Evolutionary conservation across 2,329 filamentous ascomycete genomes (phyloP).

Genomic region (Leptodontidium sp.): DNA sequence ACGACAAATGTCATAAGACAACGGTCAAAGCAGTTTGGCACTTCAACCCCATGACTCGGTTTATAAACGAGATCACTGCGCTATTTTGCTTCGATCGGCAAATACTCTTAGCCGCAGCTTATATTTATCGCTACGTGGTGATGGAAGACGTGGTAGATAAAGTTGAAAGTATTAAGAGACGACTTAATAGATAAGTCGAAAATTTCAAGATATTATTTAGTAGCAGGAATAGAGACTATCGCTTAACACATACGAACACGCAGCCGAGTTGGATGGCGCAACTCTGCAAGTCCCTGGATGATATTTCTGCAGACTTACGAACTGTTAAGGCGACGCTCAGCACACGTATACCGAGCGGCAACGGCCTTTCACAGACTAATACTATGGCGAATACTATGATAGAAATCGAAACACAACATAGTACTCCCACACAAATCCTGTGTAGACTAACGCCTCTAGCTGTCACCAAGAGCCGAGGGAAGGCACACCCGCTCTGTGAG

Average conservation of each 20-base stretch:
- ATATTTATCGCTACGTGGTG: slow-evolving; percentile 6
- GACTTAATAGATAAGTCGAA: no score
- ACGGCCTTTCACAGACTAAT: not conserved
- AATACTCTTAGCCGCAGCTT: slow-evolving; percentile 5
- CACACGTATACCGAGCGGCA: slow-evolving; percentile 5
- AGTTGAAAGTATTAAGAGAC: no score
- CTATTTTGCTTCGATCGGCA: slow-evolving; percentile 3
- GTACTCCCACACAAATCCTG: slow-evolving; percentile 7
- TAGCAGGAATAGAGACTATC: slow-evolving; percentile 6
- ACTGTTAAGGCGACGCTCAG: slow-evolving; percentile 21
- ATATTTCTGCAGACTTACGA: slow-evolving; percentile 23
- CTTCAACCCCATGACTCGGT: no score
- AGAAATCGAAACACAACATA: slow-evolving; percentile 11
- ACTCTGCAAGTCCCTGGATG: slow-evolving; percentile 17
- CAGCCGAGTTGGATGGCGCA: slow-evolving; percentile 15
- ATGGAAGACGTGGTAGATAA: slow-evolving; percentile 19
- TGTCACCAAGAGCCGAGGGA: slow-evolving; percentile 5
- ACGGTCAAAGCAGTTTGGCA: no score
- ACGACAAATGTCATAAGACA: no score
- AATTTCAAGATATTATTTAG: no score
- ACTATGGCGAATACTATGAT: slow-evolving; percentile 12
- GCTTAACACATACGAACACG: slow-evolving; percentile 10
- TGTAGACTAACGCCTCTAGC: not conserved
- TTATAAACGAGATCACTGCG: not conserved
- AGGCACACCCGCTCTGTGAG: no score